A percentile compares a stretch with the other conserved stretches of the same genome.
phyloP scores from a whole-genome alignment of 371 early-diverging fungal species.

The Apophysomyces variabilis region DNA sequence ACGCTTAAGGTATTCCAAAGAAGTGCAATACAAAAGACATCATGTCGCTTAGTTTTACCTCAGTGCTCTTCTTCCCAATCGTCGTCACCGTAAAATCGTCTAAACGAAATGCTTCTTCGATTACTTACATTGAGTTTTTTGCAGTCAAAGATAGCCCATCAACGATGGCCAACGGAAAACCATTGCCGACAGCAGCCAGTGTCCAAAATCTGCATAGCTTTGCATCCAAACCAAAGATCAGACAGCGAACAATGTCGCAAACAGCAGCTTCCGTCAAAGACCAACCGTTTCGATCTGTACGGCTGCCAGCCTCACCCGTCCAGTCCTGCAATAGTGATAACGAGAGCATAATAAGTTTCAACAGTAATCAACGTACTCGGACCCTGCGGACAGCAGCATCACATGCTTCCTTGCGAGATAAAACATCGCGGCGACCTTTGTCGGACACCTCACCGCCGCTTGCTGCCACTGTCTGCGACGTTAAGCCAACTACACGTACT shows the following conservation, averaged over 20 bases:
- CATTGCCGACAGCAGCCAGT: conserved; percentile 5
- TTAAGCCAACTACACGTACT: background rate
- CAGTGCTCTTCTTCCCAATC: conserved; percentile 3
- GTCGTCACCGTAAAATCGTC: conserved; percentile 1
- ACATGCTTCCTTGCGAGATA: background rate
- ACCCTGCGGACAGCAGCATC: conserved; percentile 34
- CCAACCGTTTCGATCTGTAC: background rate
- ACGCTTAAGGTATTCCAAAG: background rate
- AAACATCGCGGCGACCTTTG: background rate
- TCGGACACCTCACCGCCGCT: background rate
- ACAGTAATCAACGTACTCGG: conserved; percentile 21
- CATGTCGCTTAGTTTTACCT: background rate
- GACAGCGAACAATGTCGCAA: conserved; percentile 27
- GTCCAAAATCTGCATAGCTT: background rate
- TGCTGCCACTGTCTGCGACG: background rate
- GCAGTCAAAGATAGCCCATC: background rate
- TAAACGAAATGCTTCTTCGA: background rate
- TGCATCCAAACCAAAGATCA: conserved; percentile 7
- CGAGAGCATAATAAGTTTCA: background rate
- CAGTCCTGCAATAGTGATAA: conserved; percentile 4
- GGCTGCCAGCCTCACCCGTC: conserved; percentile 7
- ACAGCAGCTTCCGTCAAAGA: conserved; percentile 11
- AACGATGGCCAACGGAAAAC: background rate
- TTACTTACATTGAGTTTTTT: background rate
- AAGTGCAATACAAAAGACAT: background rate